Percentiles rank a stretch among this genome's conserved stretches.
Evolutionary conservation across 208 protist genomes (phyloP).

Genomic region (Crithidia brevicula): DNA sequence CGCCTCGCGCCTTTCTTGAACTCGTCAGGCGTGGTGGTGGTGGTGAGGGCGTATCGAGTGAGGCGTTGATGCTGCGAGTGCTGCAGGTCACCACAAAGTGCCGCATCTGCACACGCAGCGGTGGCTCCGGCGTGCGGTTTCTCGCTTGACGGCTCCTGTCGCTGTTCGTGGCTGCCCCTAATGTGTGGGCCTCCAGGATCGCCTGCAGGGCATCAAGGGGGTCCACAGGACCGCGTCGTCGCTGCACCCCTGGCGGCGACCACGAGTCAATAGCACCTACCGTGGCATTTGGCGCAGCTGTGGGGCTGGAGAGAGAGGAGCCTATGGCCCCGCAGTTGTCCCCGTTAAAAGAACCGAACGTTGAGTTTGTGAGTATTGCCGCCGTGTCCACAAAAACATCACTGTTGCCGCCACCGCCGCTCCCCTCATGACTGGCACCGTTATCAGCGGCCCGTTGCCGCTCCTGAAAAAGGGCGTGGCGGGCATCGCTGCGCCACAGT

Average conservation of each 20-base stretch:
- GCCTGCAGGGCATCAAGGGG: constrained; percentile 65
- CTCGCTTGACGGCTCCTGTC: too few relatives aligned
- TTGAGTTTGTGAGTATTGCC: background rate
- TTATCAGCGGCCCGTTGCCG: too few relatives aligned
- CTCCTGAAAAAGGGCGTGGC: background rate
- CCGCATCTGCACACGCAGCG: constrained; percentile 60
- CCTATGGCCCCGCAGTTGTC: too few relatives aligned
- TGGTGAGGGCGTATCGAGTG: background rate
- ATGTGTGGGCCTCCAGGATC: constrained; percentile 27
- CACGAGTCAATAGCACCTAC: background rate
- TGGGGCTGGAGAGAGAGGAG: too few relatives aligned
- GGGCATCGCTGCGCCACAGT: constrained; percentile 16
- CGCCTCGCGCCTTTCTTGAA: background rate
- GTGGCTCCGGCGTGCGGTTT: background rate
- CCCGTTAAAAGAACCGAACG: too few relatives aligned
- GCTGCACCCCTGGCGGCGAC: constrained; percentile 42
- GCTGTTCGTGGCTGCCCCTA: background rate
- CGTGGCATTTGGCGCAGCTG: background rate
- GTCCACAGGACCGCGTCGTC: constrained; percentile 41
- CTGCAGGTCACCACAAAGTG: constrained; percentile 88
- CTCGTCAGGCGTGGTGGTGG: background rate
- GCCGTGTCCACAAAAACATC: constrained; percentile 2
- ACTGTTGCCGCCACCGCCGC: background rate
- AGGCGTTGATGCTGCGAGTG: constrained; percentile 61
- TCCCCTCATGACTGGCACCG: too few relatives aligned